phyloP scores from a whole-genome alignment of 768 basidiomycete genomes.

The Agaricus blazei region DNA sequence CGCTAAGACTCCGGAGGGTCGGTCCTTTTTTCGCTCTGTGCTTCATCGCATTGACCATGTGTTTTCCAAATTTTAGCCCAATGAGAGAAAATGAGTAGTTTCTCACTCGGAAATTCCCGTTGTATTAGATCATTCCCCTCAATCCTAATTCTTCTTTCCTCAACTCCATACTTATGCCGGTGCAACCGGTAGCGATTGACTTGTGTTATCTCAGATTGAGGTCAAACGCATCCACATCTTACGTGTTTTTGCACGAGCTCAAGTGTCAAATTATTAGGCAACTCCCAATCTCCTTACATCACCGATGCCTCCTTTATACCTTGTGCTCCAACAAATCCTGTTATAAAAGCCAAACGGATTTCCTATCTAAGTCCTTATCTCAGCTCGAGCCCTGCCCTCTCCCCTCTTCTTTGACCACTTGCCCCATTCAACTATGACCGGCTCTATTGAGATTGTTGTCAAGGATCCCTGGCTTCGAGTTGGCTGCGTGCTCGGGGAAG shows the following conservation, averaged over 20 bases:
- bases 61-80: constrained; percentile 35
- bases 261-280: constrained; percentile 1
- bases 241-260: constrained; percentile 6
- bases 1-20: constrained; percentile 87
- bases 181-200: constrained; percentile 21
- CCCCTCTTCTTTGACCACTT: not conserved
- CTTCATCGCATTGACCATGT: constrained; percentile 15
- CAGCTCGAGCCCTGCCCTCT: constrained; percentile 9
- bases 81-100: constrained; percentile 29
- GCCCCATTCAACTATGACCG: constrained; percentile 10
- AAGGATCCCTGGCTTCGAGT: constrained; percentile 43
- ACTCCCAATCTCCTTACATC: constrained; percentile 4
- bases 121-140: constrained; percentile 32
- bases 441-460: constrained; percentile 31
- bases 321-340: constrained; percentile 2
- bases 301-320: not conserved
- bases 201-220: constrained; percentile 9
- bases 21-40: constrained; percentile 13
- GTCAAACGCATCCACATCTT: not conserved
- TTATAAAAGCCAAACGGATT: constrained; percentile 2
- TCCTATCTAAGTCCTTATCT: not conserved
- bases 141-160: constrained; percentile 19
- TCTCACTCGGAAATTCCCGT: constrained; percentile 27
- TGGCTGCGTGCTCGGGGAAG: constrained; percentile 60
- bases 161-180: constrained; percentile 12